Percentiles rank a stretch among this genome's conserved stretches.
phyloP scores from a whole-genome alignment of 768 basidiomycete genomes.

The Chalciporus pseudorubinellus region DNA sequence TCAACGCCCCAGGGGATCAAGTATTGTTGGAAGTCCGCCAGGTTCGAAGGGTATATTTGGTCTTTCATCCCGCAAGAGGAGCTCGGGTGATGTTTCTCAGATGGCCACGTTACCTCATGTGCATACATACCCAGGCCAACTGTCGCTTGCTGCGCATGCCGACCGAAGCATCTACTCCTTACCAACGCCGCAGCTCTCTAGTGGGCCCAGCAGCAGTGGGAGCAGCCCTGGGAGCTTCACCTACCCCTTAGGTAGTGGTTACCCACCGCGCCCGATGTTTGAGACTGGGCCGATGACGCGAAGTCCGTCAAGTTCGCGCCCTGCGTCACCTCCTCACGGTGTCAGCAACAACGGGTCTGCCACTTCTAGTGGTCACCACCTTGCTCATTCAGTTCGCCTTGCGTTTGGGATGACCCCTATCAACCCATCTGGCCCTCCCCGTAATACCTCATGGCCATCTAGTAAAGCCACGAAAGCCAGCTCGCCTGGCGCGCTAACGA shows the following conservation, averaged over 20 bases:
- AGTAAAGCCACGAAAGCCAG: conserved; percentile 16
- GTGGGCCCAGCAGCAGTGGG: conserved; percentile 59
- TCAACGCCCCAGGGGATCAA: conserved; percentile 29
- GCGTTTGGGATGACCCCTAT: conserved; percentile 95
- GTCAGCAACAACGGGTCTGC: conserved; percentile 22
- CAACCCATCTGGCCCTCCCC: conserved; percentile 34
- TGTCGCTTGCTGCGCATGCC: conserved; percentile 27
- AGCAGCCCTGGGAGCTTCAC: conserved; percentile 59
- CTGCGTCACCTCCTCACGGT: conserved; percentile 55
- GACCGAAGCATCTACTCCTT: conserved; percentile 32
- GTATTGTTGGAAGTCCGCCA: conserved; percentile 40
- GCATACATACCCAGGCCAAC: conserved; percentile 33
- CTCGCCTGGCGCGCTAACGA: conserved; percentile 7
- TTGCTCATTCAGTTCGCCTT: conserved; percentile 80
- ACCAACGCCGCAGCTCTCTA: conserved; percentile 62
- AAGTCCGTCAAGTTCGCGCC: conserved; percentile 55
- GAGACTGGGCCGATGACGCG: conserved; percentile 32
- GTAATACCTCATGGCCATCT: conserved; percentile 40
- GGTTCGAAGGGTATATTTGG: conserved; percentile 26
- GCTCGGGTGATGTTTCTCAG: conserved; percentile 31
- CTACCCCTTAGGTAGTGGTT: conserved; percentile 33
- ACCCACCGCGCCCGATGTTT: conserved; percentile 20
- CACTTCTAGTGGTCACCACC: conserved; percentile 50
- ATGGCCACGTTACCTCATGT: conserved; percentile 28
- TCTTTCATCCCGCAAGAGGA: conserved; percentile 29